A percentile compares a stretch with the other conserved stretches of the same genome.
These are phyloP conservation scores for Murraya koenigii DNA, from an alignment of 345 rosid genomes.

Conservation along the genomic window DNA sequence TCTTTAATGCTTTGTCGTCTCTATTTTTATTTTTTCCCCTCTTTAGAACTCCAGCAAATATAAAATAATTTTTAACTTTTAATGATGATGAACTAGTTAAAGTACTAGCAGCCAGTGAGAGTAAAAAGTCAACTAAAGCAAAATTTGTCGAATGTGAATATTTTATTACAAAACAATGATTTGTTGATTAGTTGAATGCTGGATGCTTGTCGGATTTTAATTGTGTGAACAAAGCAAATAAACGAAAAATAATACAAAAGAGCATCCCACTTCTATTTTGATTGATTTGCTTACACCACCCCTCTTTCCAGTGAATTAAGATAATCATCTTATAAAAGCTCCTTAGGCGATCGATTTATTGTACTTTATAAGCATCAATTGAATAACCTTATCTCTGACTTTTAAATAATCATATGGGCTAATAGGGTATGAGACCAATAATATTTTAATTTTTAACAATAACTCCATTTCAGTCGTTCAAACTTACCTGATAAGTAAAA, in stretches of 20 bases:
- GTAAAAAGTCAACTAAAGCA: conserved; percentile 14
- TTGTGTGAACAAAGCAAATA: not conserved
- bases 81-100: conserved; percentile 6
- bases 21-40: not conserved
- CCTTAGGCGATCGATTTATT: not conserved
- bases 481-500: not conserved
- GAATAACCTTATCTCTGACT: not conserved
- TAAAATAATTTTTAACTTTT: not conserved
- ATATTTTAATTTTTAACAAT: too few relatives aligned
- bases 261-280: conserved; percentile 3
- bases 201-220: not conserved
- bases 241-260: not conserved
- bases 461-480: not conserved
- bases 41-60: not conserved
- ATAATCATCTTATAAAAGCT: not conserved
- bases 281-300: not conserved
- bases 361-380: not conserved
- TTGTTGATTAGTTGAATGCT: conserved; percentile 2
- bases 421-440: not conserved
- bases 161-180: not conserved
- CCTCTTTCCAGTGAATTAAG: not conserved
- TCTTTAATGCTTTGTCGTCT: not conserved
- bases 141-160: not conserved
- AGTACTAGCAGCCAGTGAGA: conserved; percentile 10
- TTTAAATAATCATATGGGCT: too few relatives aligned